Percentiles rank a stretch among this genome's conserved stretches.
Evolutionary conservation across 2,329 filamentous ascomycete genomes (phyloP).

Genomic region (Cercospora sp.): DNA sequence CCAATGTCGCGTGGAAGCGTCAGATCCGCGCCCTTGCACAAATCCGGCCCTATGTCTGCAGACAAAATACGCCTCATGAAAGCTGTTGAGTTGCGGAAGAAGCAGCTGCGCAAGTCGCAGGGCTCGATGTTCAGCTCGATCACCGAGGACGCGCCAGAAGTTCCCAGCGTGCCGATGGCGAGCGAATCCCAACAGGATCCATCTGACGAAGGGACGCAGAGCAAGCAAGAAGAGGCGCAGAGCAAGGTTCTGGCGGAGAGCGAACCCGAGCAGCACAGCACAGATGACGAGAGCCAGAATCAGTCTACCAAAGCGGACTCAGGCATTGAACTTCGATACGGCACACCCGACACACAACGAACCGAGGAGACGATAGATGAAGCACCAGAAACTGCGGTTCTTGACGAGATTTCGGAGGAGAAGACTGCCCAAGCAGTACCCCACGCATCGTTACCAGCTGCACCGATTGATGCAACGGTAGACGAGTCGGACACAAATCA

Average conservation of each 20-base stretch:
- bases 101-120: slow-evolving; percentile 58
- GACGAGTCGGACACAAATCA: slow-evolving; percentile 6
- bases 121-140: slow-evolving; percentile 5
- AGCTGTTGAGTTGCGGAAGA: slow-evolving; percentile 85
- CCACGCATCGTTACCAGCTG: background rate
- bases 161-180: slow-evolving; percentile 22
- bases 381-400: background rate
- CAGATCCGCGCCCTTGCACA: slow-evolving; percentile 48
- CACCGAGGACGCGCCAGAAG: slow-evolving; percentile 24
- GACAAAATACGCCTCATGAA: slow-evolving; percentile 94
- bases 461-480: background rate
- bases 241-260: slow-evolving; percentile 18
- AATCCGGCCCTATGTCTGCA: slow-evolving; percentile 62
- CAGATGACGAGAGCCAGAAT: slow-evolving; percentile 26
- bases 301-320: slow-evolving; percentile 55
- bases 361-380: slow-evolving; percentile 19
- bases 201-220: slow-evolving; percentile 20
- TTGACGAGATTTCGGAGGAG: background rate
- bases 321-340: slow-evolving; percentile 53
- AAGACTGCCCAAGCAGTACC: background rate
- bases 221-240: background rate
- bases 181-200: background rate
- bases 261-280: slow-evolving; percentile 16
- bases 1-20: slow-evolving; percentile 40
- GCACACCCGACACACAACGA: slow-evolving; percentile 19